Evolutionary conservation across 2,329 filamentous ascomycete genomes (phyloP), one percentile per base, ranked within the genome.

Genomic region (Elsinoe arachidis): DNA sequence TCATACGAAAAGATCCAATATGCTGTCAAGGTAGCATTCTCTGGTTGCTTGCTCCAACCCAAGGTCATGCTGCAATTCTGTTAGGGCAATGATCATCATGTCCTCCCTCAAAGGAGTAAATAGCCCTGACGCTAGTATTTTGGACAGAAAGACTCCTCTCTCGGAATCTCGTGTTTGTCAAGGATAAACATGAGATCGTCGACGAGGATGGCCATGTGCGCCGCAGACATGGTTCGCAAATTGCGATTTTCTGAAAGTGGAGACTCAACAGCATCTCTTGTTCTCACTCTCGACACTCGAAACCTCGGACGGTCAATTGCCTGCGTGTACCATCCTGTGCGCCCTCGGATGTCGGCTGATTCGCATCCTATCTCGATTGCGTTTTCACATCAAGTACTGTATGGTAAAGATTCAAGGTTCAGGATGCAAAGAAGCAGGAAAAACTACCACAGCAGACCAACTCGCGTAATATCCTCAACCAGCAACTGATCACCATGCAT

Each of bases 201-300:
- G 47, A 52, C 47, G 35, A 37, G 26, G 19, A 49, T 52, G 19
- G 6, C 44, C 26, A 47, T 52, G 47, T 35, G 26, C 33, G 47
- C 47, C 26, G 30, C 47, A 19, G 14, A 30, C 47, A 35, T 37
- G 47, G 15, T 34, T 15, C 2, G 33, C 14, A 53, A 53, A 53
- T 53, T 53, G 33, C 49, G 49, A 53, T 38, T 12, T 37, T 12
- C 49, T 37, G 26, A 5, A 21, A 39, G 49, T 53, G 49, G 49
- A 35, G 49, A 26, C 49, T 26, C n/a, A 14, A 21, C 34, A 34
- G 41, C 41, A 46, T 26, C 19, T 46, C 21, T 23, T 46, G 9
- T 46, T 19, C 17, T 46, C 41, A 46, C 5, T 30, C 26, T 30
- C 26, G 26, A 30, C 26, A 30, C 26, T 30, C 26, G 26, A 30